phyloP scores from a whole-genome alignment of 352 stramenopile species.

The Elongisporangium senticosum region DNA sequence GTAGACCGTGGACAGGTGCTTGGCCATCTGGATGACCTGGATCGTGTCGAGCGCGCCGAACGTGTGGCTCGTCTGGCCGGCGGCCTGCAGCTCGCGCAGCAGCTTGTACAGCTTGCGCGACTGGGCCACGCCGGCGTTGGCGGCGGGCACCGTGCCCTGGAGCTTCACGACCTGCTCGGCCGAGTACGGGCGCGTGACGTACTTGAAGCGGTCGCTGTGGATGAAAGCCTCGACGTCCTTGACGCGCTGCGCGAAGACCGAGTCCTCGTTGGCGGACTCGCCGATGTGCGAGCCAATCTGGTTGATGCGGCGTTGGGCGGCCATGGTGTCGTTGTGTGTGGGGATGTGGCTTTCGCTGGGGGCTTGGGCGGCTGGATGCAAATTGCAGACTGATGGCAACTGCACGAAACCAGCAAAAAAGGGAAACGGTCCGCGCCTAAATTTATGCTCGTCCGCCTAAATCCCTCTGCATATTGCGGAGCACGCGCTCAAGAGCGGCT shows the following conservation, averaged over 20 bases:
- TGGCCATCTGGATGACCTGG: slow-evolving; percentile 93
- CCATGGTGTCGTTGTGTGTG: slow-evolving; percentile 25
- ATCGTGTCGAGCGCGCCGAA: slow-evolving; percentile 91
- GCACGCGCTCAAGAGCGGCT: neutral
- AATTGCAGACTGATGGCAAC: slow-evolving; percentile 39
- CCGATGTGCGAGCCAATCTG: slow-evolving; percentile 68
- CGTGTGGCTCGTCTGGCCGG: slow-evolving; percentile 80
- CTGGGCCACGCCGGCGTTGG: slow-evolving; percentile 43
- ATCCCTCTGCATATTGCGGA: neutral
- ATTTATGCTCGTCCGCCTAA: neutral
- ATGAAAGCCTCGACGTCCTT: slow-evolving; percentile 74
- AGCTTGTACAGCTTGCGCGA: slow-evolving; percentile 86
- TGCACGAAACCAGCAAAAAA: neutral
- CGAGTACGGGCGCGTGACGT: slow-evolving; percentile 74
- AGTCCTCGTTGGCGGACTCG: slow-evolving; percentile 64
- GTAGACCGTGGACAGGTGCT: slow-evolving; percentile 95
- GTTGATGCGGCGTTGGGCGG: slow-evolving; percentile 63
- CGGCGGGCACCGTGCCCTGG: slow-evolving; percentile 58
- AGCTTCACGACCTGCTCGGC: slow-evolving; percentile 85
- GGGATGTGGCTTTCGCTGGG: slow-evolving; percentile 1
- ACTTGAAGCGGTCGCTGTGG: slow-evolving; percentile 65
- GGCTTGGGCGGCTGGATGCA: slow-evolving; percentile 21
- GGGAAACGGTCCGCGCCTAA: neutral
- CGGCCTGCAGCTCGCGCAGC: slow-evolving; percentile 73
- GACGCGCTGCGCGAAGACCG: slow-evolving; percentile 50